Evolutionary conservation across 1,139 yeast species (phyloP), one percentile per base, ranked within the genome.

Genomic region (Candida mesenterica): DNA sequence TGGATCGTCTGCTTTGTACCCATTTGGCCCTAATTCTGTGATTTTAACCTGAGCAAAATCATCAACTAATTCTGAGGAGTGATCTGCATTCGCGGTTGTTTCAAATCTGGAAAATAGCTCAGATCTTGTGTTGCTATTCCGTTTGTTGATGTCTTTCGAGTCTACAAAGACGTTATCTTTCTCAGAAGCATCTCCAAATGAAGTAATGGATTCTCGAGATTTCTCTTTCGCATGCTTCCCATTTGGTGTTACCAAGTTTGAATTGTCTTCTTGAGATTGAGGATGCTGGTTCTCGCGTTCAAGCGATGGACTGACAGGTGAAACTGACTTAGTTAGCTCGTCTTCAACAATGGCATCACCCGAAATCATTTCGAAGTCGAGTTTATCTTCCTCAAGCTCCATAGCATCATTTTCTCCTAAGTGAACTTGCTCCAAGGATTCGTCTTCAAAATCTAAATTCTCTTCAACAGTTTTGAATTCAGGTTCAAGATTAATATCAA

Each of bases 31-130:
- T 13, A 35, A 22, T 13, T 58, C 64, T 2, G 61, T 48, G 8
- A 69, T 56, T 23, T 63, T 55, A 1, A 69, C 73, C 36, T 59
- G 68, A 0, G 73, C 68, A 43, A 69, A 62, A 33, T 65, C 68
- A 12, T 64, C 64, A 4, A 49, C 61, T 25, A 67, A 46, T 28
- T 62, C 67, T 4, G 43, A 36, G 1, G 60, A 50, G 6, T 49
- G 46, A 23, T 53, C 62, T 5, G 34, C 22, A 10, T 31, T 23
- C 3, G 8, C 15, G 9, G 41, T 31, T 14, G 45, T 42, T 22
- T 41, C 43, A 32, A 42, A 43, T 19, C 44, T 50, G n/a, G 51
- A 39, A 29, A 55, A 55, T 30, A 54, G 42, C 25, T 49, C 56
- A 1, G 56, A 46, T 23, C 31, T 33, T 4, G 15, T 8, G 8